phyloP scores from a whole-genome alignment of 2,329 filamentous ascomycete species.

The Hypoxylon sp. region DNA sequence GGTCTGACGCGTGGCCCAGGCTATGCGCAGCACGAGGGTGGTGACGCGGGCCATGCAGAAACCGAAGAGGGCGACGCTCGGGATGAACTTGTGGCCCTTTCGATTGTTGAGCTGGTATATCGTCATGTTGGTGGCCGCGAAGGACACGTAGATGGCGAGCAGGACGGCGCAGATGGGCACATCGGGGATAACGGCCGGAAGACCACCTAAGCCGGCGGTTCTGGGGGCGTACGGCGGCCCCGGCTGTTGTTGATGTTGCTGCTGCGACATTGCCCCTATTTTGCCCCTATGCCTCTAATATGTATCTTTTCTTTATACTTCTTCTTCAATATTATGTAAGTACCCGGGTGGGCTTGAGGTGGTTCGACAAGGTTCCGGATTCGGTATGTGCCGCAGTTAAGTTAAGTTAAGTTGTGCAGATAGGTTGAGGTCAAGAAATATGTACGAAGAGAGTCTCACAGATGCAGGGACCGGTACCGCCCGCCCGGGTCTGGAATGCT shows the following conservation, averaged over 20 bases:
- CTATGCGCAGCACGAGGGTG: slow-evolving; percentile 49
- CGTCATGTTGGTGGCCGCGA: slow-evolving; percentile 65
- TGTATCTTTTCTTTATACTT: no score
- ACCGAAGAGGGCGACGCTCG: slow-evolving; percentile 49
- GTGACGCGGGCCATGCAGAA: slow-evolving; percentile 48
- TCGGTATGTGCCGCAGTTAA: background rate
- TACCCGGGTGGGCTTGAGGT: background rate
- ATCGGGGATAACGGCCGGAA: slow-evolving; percentile 66
- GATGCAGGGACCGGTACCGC: background rate
- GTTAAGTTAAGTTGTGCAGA: background rate
- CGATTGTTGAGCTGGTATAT: slow-evolving; percentile 55
- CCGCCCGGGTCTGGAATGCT: background rate
- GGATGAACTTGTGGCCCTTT: slow-evolving; percentile 50
- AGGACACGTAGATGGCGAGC: slow-evolving; percentile 62
- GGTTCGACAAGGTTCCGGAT: background rate
- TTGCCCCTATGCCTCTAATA: background rate
- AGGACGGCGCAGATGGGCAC: slow-evolving; percentile 71
- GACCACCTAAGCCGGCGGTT: slow-evolving; percentile 62
- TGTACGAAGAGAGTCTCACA: background rate
- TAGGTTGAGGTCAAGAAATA: background rate
- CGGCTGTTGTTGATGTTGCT: slow-evolving; percentile 35
- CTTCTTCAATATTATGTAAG: background rate
- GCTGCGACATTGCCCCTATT: background rate
- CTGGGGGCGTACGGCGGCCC: slow-evolving; percentile 53
- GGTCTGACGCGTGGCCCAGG: slow-evolving; percentile 43